Percentiles rank a stretch among this genome's conserved stretches.
Conservation (phyloP, 2,329 filamentous ascomycete species). For the Chaetomiaceae sp. region DNA sequence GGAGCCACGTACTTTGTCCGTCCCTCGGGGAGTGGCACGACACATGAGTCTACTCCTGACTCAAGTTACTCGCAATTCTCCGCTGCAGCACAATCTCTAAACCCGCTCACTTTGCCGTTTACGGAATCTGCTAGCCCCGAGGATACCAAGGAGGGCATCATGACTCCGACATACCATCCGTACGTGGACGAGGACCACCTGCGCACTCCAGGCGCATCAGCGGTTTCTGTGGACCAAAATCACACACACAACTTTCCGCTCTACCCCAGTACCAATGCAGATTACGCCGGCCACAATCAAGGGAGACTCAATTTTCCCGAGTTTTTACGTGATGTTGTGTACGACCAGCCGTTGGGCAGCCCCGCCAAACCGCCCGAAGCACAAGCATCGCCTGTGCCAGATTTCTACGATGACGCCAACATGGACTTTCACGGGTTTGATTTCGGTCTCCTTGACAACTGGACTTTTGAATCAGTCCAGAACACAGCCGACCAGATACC, state of each 20-base stretch:
- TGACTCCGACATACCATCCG: slow-evolving; percentile 25
- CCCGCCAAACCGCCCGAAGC: slow-evolving; percentile 34
- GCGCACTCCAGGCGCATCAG: slow-evolving; percentile 32
- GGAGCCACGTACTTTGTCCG: slow-evolving; percentile 42
- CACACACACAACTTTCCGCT: background rate
- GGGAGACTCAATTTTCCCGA: slow-evolving; percentile 42
- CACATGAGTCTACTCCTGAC: slow-evolving; percentile 15
- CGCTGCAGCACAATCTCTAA: slow-evolving; percentile 4
- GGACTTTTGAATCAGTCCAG: slow-evolving; percentile 39
- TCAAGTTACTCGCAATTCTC: slow-evolving; percentile 13
- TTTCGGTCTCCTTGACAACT: slow-evolving; percentile 46
- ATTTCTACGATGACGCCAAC: slow-evolving; percentile 47
- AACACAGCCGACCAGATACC: slow-evolving; percentile 27
- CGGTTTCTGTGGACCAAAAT: slow-evolving; percentile 21
- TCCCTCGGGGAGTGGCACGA: slow-evolving; percentile 36
- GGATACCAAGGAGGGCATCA: slow-evolving; percentile 27
- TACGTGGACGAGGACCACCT: slow-evolving; percentile 33
- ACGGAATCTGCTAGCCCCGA: slow-evolving; percentile 12
- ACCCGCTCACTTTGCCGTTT: background rate
- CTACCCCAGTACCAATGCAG: slow-evolving; percentile 15
- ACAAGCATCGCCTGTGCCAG: slow-evolving; percentile 42
- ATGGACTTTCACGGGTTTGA: slow-evolving; percentile 49
- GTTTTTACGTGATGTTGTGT: slow-evolving; percentile 48
- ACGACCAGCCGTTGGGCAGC: slow-evolving; percentile 38
- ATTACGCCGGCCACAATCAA: slow-evolving; percentile 26